Base-by-base conservation (phyloP, 441 rosid species). In the Arabidopsis hybrid region DNA sequence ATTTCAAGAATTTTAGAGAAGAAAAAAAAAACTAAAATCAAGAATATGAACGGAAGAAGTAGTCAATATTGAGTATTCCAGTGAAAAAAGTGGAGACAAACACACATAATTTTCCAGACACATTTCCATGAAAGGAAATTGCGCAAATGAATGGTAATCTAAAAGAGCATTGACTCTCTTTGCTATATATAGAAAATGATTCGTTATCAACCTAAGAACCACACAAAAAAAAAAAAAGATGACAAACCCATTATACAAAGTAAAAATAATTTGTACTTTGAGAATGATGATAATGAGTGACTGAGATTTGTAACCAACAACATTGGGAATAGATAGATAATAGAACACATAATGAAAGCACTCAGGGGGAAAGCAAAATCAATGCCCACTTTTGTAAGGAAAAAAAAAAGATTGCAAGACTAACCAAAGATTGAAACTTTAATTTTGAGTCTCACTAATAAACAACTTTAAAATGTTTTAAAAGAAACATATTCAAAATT, bases 381-480 rank as follows among this genome's bases (percentile, higher is more conserved):
- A 46, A n/a, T 46, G 18, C 18, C 58, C 26, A 62, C 69, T 53
- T 75, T 57, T 70, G 61, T 43, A 47, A 56, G 14, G n/a, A 7
- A 7, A 32, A 46, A 43, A 40, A 56, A 38, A n/a, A 38, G 29
- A 38, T 55, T 34, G 50, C n/a, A 59, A 35, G 34, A 46, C 42
- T 43, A 60, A 61, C 45, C 13, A 50, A 58, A 32, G 21, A 50
- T 56, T 50, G 47, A 64, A 58, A 21, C 13, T 50, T 57, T 59
- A 34, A 14, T 51, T 34, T 35, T 53, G 68, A 53, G 46, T 38
- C 67, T 80, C 83, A 78, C 76, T 50, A 65, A 69, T 74, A 82
- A 79, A 71, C 70, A 79, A 78, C 76, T 71, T 71, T 72, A 66
- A 70, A 16, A 66, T 68, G 69, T 68, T 65, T 49, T 53, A 65